These are phyloP conservation scores for Caryopteris hybrid DNA, from an alignment of 305 asterid genomes.

Conservation along the genomic window DNA sequence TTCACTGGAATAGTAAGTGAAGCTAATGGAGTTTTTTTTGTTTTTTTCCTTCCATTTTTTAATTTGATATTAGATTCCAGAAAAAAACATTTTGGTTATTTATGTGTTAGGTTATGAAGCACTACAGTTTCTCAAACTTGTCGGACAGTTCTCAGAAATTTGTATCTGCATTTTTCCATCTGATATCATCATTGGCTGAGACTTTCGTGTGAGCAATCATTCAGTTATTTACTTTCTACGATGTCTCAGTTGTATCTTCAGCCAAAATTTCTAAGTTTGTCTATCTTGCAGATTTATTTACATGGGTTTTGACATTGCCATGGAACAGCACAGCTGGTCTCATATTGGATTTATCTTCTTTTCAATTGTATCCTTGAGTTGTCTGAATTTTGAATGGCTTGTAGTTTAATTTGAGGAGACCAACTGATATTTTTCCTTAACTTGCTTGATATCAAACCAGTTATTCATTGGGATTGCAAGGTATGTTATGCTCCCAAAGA, in stretches of 20 bases:
- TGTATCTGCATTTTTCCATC: constrained; percentile 94
- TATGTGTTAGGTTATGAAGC: constrained; percentile 88
- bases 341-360: constrained; percentile 95
- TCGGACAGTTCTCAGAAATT: constrained; percentile 94
- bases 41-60: constrained; percentile 19
- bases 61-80: constrained; percentile 12
- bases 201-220: constrained; percentile 77
- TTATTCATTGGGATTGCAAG: constrained; percentile 91
- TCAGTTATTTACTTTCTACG: constrained; percentile 6
- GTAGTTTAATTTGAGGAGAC: constrained; percentile 12
- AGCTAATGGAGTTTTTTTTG: constrained; percentile 4
- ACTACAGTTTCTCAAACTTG: constrained; percentile 79
- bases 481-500: constrained; percentile 35
- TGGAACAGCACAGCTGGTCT: constrained; percentile 99
- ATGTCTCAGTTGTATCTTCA: constrained; percentile 13
- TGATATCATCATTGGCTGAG: constrained; percentile 95
- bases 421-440: constrained; percentile 42
- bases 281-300: constrained; percentile 78
- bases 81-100: constrained; percentile 16
- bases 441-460: constrained; percentile 46
- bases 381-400: constrained; percentile 8
- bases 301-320: constrained; percentile 98
- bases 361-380: constrained; percentile 86
- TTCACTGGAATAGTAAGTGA: constrained; percentile 98
- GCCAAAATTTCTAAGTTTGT: constrained; percentile 21